phyloP scores from a whole-genome alignment of 2,329 filamentous ascomycete genomes.

The Beauveria bassiana region DNA sequence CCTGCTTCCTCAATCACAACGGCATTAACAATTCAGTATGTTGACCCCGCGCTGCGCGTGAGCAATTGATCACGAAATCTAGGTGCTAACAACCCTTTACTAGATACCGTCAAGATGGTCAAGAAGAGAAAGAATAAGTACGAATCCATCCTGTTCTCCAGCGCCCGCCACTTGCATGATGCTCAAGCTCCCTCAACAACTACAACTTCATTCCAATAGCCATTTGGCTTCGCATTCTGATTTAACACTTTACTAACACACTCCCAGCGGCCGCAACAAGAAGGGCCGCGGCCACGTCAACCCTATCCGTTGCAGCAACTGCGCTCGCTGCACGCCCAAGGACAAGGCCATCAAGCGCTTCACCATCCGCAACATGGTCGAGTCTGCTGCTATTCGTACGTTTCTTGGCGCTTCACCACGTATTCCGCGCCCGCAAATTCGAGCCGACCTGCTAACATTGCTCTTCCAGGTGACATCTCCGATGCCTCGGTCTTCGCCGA shows the following conservation, averaged over 20 bases:
- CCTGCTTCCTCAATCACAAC: conserved; percentile 12
- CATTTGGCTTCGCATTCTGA: not conserved
- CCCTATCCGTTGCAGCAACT: conserved; percentile 79
- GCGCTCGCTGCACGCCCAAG: conserved; percentile 86
- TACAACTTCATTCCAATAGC: not conserved
- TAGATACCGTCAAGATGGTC: conserved; percentile 58
- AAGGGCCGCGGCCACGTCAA: conserved; percentile 99
- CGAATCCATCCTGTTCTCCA: conserved; percentile 21
- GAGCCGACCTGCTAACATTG: conserved; percentile 9
- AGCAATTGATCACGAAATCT: conserved; percentile 16
- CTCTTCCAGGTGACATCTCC: conserved; percentile 86
- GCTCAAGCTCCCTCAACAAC: not conserved
- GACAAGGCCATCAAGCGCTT: conserved; percentile 99
- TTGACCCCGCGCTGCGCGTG: conserved; percentile 8
- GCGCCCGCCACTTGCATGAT: not conserved
- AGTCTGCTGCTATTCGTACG: conserved; percentile 99
- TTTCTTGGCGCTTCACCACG: conserved; percentile 23
- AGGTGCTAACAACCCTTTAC: conserved; percentile 23
- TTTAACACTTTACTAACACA: conserved; percentile 16
- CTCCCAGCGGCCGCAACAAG: conserved; percentile 90
- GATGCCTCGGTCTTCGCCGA: conserved; percentile 98
- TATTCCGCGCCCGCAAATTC: not conserved
- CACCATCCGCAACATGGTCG: conserved; percentile 99
- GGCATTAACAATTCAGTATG: conserved; percentile 14
- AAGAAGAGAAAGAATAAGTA: conserved; percentile 68